Base-by-base conservation (phyloP, 2,329 filamentous ascomycete species). In the Exophiala dermatitidis region DNA sequence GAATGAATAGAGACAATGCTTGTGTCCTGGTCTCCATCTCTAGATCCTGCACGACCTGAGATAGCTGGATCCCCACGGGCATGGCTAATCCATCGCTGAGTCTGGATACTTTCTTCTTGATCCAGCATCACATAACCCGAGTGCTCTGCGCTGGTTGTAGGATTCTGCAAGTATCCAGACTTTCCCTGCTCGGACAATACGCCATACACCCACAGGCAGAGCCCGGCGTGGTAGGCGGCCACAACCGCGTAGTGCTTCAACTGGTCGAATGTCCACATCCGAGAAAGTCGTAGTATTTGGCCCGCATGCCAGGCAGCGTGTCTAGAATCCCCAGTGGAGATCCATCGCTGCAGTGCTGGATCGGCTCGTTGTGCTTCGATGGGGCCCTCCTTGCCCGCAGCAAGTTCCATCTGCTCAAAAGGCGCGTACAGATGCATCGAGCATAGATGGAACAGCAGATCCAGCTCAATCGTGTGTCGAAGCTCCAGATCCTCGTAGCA, bases 191-290 rank as follows among this genome's bases (percentile, higher is more conserved):
- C 19, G 19, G 19, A 19, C 19, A 30, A 5, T 6, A 43, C 19
- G n/a, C 12, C 41, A 29, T 43, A 55, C 7, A 46, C 78, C 86
- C 86, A 89, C 38, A 88, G 71, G 0, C 81, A 78, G 3, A 88
- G 71, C 7, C 78, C 76, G 3, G 82, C 83, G 64, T 88, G 84
- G 63, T 86, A 85, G 0, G 87, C 76, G 0, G 79, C 81, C 5
- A 88, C 79, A 0, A 83, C 83, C 56, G 81, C 80, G 64, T 88
- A 87, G 57, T 85, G 82, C 41, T 80, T 78, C 3, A 87, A 33
- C 2, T 2, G 37, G 29, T 37, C 48, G 6, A 30, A 5, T 0
- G 80, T 75, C 45, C 84, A 77, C 44, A 69, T 55, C 61, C 77
- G 78, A 1, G 81, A 82, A 37, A 78, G 76, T 3, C 82, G 77